A percentile compares a stretch with the other conserved stretches of the same genome.
Conservation (phyloP, 148 eudicot species). For the Mesembryanthemum crystallinum region DNA sequence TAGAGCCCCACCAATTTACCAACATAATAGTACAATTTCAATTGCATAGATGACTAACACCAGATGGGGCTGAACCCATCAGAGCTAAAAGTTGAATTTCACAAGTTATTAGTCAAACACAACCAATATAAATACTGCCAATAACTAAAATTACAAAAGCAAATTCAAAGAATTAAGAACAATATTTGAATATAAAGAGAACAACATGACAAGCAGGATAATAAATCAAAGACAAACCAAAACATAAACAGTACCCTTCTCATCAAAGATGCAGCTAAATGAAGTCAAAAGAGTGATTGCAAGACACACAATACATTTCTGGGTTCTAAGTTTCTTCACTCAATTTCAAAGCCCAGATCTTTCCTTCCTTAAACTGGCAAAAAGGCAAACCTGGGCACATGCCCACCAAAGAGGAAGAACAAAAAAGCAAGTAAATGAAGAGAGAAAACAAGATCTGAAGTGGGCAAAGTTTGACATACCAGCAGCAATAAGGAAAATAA, state of each 20-base stretch:
- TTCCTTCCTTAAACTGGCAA: background rate
- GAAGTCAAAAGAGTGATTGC: conserved; percentile 9
- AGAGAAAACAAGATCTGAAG: conserved; percentile 28
- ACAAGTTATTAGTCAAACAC: background rate
- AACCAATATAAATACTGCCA: background rate
- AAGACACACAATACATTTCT: background rate
- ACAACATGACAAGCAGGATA: background rate
- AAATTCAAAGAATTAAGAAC: background rate
- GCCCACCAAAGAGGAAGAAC: conserved; percentile 4
- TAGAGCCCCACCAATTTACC: background rate
- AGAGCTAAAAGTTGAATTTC: conserved; percentile 2
- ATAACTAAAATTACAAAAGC: background rate
- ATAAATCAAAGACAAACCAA: background rate
- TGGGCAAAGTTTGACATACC: conserved; percentile 28
- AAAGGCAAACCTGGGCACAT: conserved; percentile 4
- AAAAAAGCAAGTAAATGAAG: background rate
- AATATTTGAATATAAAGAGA: background rate
- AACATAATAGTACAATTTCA: background rate
- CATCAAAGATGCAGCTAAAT: conserved; percentile 5
- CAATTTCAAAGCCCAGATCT: conserved; percentile 15
- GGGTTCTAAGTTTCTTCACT: background rate
- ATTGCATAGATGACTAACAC: background rate
- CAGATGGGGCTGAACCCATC: background rate
- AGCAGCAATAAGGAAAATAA: background rate
- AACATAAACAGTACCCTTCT: background rate